Conservation (phyloP, 2,329 filamentous ascomycete species). For the Botryotinia globosa region DNA sequence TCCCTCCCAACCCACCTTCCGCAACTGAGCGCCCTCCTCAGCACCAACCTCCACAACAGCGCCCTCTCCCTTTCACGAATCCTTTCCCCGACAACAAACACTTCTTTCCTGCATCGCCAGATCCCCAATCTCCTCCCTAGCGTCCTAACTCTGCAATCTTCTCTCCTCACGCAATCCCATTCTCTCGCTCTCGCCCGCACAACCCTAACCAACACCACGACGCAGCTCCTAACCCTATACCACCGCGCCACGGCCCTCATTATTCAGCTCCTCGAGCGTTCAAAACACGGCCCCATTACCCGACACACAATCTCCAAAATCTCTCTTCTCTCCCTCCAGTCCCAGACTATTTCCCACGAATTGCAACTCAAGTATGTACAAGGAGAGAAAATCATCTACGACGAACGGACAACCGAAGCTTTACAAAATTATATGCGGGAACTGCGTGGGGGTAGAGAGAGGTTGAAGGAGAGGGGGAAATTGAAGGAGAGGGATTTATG, state of each 20-base stretch:
- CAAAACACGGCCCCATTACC: constrained; percentile 33
- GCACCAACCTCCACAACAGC: constrained; percentile 48
- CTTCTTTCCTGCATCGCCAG: constrained; percentile 56
- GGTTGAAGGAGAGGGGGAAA: constrained; percentile 32
- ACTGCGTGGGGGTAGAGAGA: constrained; percentile 33
- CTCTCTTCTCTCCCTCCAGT: constrained; percentile 27
- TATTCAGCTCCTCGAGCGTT: constrained; percentile 36
- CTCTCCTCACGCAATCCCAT: background rate
- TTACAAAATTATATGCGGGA: constrained; percentile 32
- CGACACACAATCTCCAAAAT: constrained; percentile 29
- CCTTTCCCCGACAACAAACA: constrained; percentile 47
- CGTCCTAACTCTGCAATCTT: constrained; percentile 40
- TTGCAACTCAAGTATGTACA: constrained; percentile 26
- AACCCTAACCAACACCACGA: constrained; percentile 24
- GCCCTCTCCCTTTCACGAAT: constrained; percentile 50
- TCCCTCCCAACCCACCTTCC: constrained; percentile 50
- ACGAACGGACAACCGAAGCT: constrained; percentile 32
- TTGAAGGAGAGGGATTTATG: constrained; percentile 33
- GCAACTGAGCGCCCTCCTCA: constrained; percentile 47
- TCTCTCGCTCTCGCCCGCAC: constrained; percentile 2
- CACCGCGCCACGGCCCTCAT: constrained; percentile 29
- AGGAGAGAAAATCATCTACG: constrained; percentile 35
- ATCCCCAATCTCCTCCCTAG: constrained; percentile 49
- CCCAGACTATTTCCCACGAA: constrained; percentile 24
- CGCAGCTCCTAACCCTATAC: constrained; percentile 29